Evolutionary conservation across 768 basidiomycete genomes (phyloP).

Genomic region (Naganishia onofrii): DNA sequence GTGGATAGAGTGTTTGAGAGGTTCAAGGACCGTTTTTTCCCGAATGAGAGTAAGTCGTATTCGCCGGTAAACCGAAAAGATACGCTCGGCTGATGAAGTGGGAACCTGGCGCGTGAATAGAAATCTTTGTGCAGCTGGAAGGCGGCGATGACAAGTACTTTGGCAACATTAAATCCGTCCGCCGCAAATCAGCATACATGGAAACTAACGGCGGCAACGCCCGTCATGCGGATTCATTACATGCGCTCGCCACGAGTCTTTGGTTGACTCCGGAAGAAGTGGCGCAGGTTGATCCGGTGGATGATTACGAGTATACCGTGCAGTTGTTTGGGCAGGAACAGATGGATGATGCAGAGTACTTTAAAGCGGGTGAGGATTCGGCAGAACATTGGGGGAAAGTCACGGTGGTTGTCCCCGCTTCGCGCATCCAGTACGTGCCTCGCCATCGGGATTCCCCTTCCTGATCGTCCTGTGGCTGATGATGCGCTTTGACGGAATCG

Average conservation of each 20-base stretch:
- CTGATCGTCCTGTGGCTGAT: background rate
- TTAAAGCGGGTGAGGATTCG: conserved; percentile 35
- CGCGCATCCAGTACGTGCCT: conserved; percentile 19
- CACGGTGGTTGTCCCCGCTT: background rate
- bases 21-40: conserved; percentile 92
- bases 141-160: conserved; percentile 75
- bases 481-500: too few relatives aligned
- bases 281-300: conserved; percentile 5
- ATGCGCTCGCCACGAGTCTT: conserved; percentile 13
- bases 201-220: background rate
- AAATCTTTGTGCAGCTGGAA: conserved; percentile 75
- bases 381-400: conserved; percentile 25
- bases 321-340: conserved; percentile 14
- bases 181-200: background rate
- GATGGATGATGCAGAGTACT: conserved; percentile 8
- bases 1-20: conserved; percentile 93
- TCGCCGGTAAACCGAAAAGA: background rate
- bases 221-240: background rate
- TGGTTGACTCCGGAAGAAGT: conserved; percentile 15
- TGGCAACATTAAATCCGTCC: conserved; percentile 59
- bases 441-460: background rate
- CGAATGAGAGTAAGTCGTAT: conserved; percentile 74
- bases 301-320: conserved; percentile 23
- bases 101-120: conserved; percentile 54
- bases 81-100: background rate